Evolutionary conservation across 2,329 filamentous ascomycete species (phyloP), one percentile per base, ranked within the genome.

Genomic region (Fusarium sp.): DNA sequence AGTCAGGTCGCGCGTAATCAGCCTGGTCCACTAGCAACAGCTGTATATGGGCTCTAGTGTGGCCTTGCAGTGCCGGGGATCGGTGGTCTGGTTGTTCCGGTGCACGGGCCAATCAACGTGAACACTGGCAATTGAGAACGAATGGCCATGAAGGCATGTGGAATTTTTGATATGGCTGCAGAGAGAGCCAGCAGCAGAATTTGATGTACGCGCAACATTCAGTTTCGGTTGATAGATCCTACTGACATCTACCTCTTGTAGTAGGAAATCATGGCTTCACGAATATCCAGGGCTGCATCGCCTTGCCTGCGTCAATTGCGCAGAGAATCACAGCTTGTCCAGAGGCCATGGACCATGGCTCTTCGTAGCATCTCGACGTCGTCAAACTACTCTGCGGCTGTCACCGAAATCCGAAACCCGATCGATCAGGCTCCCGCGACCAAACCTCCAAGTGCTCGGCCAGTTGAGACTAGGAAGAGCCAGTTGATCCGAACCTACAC

Each of bases 401-500:
- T 69, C 8, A 61, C 69, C 19, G 58, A 74, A 44, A 53, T 62
- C 20, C 76, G 71, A 33, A 73, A 83, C 25, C 83, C 83, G 2
- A 77, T 81, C 59, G 80, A 85, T 69, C 84, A 84, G 67, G 78
- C 83, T 3, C 90, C 86, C 81, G 87, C 89, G 0, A 91, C 89
- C 1, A 94, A 97, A 79, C 95, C 94, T 4, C 93, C 93, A 6
- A 97, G 92, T 55, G 91, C 96, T 77, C 92, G 95, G 77, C 91
- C 90, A 20, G 88, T 94, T 46, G 92, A 97, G 77, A 91, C 91
- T 75, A 91, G 95, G 78, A 97, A 98, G 82, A 91, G 94, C 17
- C 96, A 99, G 80, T 85, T 98, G 62, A 85, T 89, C 60, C 89
- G 94, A 59, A 89, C 92, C 73, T 97, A 97, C 81, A 93, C 94